Base-by-base conservation (phyloP, 495 filamentous ascomycete genomes). In the Stereocaulon alpinum region DNA sequence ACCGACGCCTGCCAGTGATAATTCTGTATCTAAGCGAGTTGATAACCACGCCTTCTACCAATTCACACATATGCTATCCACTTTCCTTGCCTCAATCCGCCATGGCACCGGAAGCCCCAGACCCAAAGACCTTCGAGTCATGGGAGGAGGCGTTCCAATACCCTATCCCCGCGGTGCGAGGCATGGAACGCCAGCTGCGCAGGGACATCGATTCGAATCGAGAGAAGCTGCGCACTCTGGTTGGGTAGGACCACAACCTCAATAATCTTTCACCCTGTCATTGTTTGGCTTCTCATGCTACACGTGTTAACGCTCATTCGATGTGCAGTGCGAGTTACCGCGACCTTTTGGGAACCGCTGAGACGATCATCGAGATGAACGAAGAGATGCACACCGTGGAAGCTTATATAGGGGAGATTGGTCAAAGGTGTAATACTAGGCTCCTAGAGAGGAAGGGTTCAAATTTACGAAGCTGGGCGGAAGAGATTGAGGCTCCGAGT, bases 311-410 rank as follows among this genome's bases (percentile, higher is more conserved):
- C 15, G 17, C n/a, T 55, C 17, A 44, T 22, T 42, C 43, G 15
- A 6, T 55, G 37, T 17, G 51, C 64, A 87, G 84, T n/a, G 88
- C 81, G 58, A 86, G 88, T 69, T 98, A 98, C 71, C 83, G 93
- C 67, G 89, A 95, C 62, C 82, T 97, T 12, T 83, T 98, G 20
- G 88, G 87, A 49, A 96, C 94, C 0, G 93, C 93, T 32, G 91
- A 96, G 68, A 82, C 84, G 27, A 98, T 98, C 66, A 84, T 96
- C 30, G 77, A 82, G 51, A 96, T 98, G 91, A 85, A 91, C 47
- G 71, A 66, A 12, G 80, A 89, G 61, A 91, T 93, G 72, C 79
- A 86, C 52, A 67, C 78, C 17, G 86, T 89, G 22, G 90, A 96
- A 69, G 71, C 75, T 0, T 79, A 79, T 24, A 72, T 97, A 56